Conservation (phyloP, 129 eudicot species). For the Pulicaria dysenterica region DNA sequence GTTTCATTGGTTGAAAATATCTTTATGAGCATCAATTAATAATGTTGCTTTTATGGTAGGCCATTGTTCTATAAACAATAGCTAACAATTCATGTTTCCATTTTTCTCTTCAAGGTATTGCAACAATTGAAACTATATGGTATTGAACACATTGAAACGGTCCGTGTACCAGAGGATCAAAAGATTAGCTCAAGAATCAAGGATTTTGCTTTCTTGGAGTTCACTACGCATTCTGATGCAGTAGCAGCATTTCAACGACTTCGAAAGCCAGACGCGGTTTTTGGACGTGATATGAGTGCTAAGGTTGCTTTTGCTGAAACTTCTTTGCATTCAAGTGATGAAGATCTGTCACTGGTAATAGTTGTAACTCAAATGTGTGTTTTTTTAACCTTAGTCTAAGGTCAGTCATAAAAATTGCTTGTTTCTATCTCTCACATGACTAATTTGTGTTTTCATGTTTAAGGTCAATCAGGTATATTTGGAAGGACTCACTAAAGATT, state of each 20-base stretch:
- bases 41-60: not conserved
- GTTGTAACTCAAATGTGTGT: not conserved
- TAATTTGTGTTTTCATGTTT: slow-evolving; percentile 26
- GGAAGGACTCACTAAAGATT: slow-evolving; percentile 50
- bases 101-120: slow-evolving; percentile 40
- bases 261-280: slow-evolving; percentile 45
- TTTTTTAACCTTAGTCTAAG: slow-evolving; percentile 1
- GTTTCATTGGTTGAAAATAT: not conserved
- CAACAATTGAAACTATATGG: slow-evolving; percentile 44
- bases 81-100: slow-evolving; percentile 15
- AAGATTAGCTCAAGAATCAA: slow-evolving; percentile 27
- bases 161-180: slow-evolving; percentile 42
- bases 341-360: slow-evolving; percentile 36
- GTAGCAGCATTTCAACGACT: slow-evolving; percentile 45
- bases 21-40: not conserved
- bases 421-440: slow-evolving; percentile 11
- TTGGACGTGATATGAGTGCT: slow-evolving; percentile 51
- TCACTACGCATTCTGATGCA: slow-evolving; percentile 49
- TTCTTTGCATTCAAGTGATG: slow-evolving; percentile 31
- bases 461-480: slow-evolving; percentile 43
- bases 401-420: slow-evolving; percentile 1
- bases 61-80: slow-evolving; percentile 14
- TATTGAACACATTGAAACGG: slow-evolving; percentile 29
- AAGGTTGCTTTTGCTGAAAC: slow-evolving; percentile 43
- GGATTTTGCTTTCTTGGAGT: slow-evolving; percentile 49